Base-by-base conservation (phyloP, 176 grass and related monocot species). In the Oryza longistaminata region DNA sequence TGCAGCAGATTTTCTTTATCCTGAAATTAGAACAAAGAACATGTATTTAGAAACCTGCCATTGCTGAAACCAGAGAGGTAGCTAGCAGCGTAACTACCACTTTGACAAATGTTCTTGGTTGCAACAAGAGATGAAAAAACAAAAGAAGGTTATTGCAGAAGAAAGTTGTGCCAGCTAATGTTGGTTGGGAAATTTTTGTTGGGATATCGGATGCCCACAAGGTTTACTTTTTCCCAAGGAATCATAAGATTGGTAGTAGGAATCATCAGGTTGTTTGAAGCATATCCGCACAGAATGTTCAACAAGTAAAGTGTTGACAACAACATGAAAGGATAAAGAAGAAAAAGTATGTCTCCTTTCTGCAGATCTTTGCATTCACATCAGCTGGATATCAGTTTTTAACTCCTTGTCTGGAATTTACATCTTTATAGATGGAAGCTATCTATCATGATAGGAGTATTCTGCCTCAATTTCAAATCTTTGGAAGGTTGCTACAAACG, bases 21-120 rank as follows among this genome's bases (percentile, higher is more conserved):
- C 89, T 91, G 89, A 52, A 84, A 91, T 34, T 70, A 65, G 22
- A 83, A 49, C 2, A 46, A 46, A 45, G 25, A 78, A 34, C 12
- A 65, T 53, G 50, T 26, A 37, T 71, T 35, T 58, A 78, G 25
- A 77, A 86, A 82, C n/a, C 6, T 77, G 40, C 12, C 0, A 39
- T 55, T 35, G 25, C 67, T 73, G 46, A 82, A 90, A 78, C 55
- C 58, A 58, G 14, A 25, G 22, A 31, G 78, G 50, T 46, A 70
- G 11, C 22, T 10, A 31, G 48, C 24, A 81, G 27, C 55, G 22
- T 75, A 80, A 42, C 61, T 61, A 70, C 27, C 74, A 70, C 27
- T 68, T 82, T 37, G 49, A 70, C 25, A 44, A 61, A 34, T 66
- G 80, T 61, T 66, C 12, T 25, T 26, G 66, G 43, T 52, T 35